These are phyloP conservation scores for Xylaria hypoxylon DNA, from an alignment of 2,329 filamentous ascomycete genomes.

Conservation along the genomic window DNA sequence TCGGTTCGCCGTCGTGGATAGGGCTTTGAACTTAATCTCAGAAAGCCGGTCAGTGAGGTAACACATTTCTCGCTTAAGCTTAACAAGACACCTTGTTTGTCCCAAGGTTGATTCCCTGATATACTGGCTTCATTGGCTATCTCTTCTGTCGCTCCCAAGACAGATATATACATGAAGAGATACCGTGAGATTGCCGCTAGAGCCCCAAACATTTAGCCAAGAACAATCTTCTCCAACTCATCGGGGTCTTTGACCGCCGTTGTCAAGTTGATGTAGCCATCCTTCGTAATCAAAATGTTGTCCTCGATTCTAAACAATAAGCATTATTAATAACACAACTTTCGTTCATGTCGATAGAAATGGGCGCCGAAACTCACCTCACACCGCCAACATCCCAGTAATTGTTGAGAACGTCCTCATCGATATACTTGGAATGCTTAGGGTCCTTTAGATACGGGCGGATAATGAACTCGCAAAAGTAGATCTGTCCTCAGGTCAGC, in stretches of 20 bases:
- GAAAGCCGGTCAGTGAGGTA: neutral
- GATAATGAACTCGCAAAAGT: conserved; percentile 92
- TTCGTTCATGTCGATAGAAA: neutral
- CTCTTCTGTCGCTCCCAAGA: neutral
- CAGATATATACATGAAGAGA: conserved; percentile 5
- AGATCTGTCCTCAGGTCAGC: conserved; percentile 65
- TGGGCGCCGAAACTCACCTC: conserved; percentile 57
- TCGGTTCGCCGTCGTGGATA: neutral
- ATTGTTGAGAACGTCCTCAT: conserved; percentile 75
- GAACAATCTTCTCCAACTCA: conserved; percentile 69
- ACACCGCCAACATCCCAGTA: conserved; percentile 88
- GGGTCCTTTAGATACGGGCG: conserved; percentile 80
- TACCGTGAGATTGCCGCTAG: neutral
- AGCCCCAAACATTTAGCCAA: conserved; percentile 13
- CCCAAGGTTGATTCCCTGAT: neutral
- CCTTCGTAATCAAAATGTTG: conserved; percentile 77
- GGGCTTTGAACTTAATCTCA: neutral
- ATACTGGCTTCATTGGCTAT: neutral
- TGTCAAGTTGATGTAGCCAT: conserved; percentile 78
- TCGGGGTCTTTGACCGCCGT: conserved; percentile 75
- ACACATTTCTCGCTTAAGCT: neutral
- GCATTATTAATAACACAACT: neutral
- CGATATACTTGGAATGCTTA: conserved; percentile 80
- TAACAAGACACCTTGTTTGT: neutral
- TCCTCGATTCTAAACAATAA: conserved; percentile 66